Evolutionary conservation across 176 grass and related monocot species (phyloP).

Genomic region (Phoenix roebelenii): DNA sequence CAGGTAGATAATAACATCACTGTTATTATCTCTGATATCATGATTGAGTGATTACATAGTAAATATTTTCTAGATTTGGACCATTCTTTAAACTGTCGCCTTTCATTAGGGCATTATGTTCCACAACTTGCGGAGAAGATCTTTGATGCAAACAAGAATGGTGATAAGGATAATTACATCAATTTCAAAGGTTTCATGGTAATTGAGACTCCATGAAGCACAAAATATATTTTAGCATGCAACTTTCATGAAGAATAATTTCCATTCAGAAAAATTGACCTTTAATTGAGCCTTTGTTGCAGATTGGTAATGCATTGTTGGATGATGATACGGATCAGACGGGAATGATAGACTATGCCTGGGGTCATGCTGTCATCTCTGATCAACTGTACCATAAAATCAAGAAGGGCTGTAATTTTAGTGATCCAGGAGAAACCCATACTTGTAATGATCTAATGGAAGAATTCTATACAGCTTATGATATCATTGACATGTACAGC

Average conservation of each 20-base stretch:
- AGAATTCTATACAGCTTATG: conserved; percentile 68
- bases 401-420: conserved; percentile 63
- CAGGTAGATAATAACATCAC: conserved; percentile 32
- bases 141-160: conserved; percentile 74
- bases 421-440: conserved; percentile 1
- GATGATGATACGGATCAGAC: conserved; percentile 81
- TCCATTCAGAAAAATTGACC: too few relatives aligned
- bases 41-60: too few relatives aligned
- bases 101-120: conserved; percentile 70
- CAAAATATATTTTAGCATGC: not conserved
- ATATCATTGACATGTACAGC: conserved; percentile 94
- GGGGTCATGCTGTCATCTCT: conserved; percentile 96
- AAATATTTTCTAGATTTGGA: not conserved
- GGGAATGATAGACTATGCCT: conserved; percentile 94
- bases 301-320: conserved; percentile 89
- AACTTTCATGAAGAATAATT: not conserved
- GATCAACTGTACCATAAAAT: conserved; percentile 60
- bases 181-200: conserved; percentile 98
- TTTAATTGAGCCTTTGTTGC: not conserved
- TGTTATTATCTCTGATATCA: too few relatives aligned
- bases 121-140: conserved; percentile 88
- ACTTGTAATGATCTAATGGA: conserved; percentile 34
- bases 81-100: not conserved
- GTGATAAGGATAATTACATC: conserved; percentile 46
- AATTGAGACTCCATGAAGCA: not conserved